Evolutionary conservation across 2,329 filamentous ascomycete species (phyloP), one percentile per base, ranked within the genome.

Genomic region (Neonectria magnoliae): DNA sequence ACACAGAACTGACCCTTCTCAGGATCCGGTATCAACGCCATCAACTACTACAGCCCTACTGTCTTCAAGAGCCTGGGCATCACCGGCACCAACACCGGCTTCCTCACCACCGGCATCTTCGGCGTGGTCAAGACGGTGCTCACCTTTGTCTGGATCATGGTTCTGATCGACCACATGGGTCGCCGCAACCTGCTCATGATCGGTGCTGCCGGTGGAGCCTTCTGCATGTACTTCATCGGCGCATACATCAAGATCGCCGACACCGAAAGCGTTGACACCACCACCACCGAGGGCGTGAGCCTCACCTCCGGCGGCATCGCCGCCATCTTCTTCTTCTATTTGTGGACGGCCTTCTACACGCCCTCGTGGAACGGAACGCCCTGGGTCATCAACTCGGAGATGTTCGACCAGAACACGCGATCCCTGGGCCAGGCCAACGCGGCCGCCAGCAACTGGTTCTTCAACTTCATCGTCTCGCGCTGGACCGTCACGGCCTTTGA

Each of bases 341-440:
- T 78, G 7, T 76, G 75, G 69, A 76, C 73, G 3, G 87, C 85
- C 0, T 89, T 90, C 76, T 94, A 93, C 79, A 92, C 89, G 0
- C 90, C 87, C 0, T 86, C 87, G 0, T 92, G 90, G 90, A 92
- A 92, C 74, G 90, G 90, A 2, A 91, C 89, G 0, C 91, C 91
- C 0, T 94, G 91, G 91, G 90, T 94, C 22, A 80, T 92, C 73
- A 92, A 92, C 81, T 85, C 85, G 0, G 91, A 94, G 77, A 93
- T 94, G 83, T 93, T 93, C 77, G 87, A 91, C 71, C 86, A 88
- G 68, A 90, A 90, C 78, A 79, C 74, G 1, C 75, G 80, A 57
- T 87, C 88, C 0, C 83, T 94, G 0, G 91, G 90, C 1, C 91
- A 93, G 74, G 91, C 91, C 10, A 90, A 85, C 41, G 91, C 91